These are phyloP conservation scores for Solanum appendiculatum DNA, from an alignment of 257 asterid species.

Conservation along the genomic window DNA sequence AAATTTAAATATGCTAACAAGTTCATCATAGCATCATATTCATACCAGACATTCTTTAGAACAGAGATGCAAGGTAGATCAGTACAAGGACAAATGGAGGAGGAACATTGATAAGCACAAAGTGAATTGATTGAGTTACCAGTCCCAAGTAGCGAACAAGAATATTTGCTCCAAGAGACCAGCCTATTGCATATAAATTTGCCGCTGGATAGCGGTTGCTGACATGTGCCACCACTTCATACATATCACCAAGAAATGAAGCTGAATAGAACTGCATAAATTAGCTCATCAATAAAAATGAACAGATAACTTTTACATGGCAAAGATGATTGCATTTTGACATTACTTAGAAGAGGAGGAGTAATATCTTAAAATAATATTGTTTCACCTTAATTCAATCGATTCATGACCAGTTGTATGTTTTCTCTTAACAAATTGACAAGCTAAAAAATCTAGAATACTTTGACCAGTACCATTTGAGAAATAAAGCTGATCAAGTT, in stretches of 20 bases:
- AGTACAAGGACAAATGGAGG: background rate
- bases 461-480: background rate
- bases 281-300: background rate
- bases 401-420: background rate
- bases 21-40: background rate
- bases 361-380: background rate
- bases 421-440: background rate
- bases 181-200: constrained; percentile 80
- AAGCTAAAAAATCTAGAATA: background rate
- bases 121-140: constrained; percentile 24
- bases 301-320: background rate
- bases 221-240: constrained; percentile 72
- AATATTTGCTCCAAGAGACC: constrained; percentile 98
- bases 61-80: background rate
- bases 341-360: background rate
- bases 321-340: background rate
- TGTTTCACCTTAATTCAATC: background rate
- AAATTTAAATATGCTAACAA: background rate
- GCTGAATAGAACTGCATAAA: constrained; percentile 93
- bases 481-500: background rate
- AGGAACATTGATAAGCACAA: background rate
- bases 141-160: constrained; percentile 84
- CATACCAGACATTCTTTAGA: background rate
- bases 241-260: constrained; percentile 85
- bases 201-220: constrained; percentile 58